Percentiles rank a stretch among this genome's conserved stretches.
Evolutionary conservation across 192 early-diverging fungal species (phyloP).

Genomic region (Dissophora ornata): DNA sequence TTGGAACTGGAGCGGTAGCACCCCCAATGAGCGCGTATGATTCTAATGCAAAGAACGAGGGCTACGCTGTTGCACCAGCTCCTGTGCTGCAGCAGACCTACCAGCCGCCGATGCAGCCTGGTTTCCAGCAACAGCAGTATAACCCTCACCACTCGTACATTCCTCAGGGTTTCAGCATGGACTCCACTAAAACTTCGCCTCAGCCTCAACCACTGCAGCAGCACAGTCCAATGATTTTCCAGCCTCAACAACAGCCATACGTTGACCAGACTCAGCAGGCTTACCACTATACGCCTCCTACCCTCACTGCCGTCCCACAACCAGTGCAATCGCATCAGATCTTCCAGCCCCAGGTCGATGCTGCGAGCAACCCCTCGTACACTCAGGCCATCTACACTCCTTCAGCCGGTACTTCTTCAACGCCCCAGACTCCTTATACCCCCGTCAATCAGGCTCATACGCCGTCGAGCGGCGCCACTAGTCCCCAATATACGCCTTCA

Average conservation of each 20-base stretch:
- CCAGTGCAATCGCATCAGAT: conserved; percentile 9
- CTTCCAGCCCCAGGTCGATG: conserved; percentile 23
- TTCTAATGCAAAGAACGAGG: not conserved
- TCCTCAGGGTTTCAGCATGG: conserved; percentile 1
- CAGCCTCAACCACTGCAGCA: not conserved
- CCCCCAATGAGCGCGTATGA: not conserved
- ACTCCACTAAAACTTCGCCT: not conserved
- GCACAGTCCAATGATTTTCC: not conserved
- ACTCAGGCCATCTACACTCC: conserved; percentile 13
- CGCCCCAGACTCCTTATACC: conserved; percentile 20
- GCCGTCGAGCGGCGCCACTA: not conserved
- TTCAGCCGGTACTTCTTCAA: not conserved
- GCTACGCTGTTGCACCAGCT: not conserved
- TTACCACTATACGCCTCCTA: conserved; percentile 9
- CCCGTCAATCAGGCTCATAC: conserved; percentile 20
- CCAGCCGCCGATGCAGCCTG: not conserved
- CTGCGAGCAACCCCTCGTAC: not conserved
- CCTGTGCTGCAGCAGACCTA: conserved; percentile 11
- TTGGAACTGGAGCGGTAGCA: not conserved
- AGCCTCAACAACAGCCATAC: not conserved
- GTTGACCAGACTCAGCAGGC: not conserved
- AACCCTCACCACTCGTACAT: conserved; percentile 5
- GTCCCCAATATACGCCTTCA: conserved; percentile 15
- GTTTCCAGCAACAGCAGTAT: conserved; percentile 17
- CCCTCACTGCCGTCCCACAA: not conserved